Base-by-base conservation (phyloP, 257 asterid genomes). In the Penstemon eatonii region DNA sequence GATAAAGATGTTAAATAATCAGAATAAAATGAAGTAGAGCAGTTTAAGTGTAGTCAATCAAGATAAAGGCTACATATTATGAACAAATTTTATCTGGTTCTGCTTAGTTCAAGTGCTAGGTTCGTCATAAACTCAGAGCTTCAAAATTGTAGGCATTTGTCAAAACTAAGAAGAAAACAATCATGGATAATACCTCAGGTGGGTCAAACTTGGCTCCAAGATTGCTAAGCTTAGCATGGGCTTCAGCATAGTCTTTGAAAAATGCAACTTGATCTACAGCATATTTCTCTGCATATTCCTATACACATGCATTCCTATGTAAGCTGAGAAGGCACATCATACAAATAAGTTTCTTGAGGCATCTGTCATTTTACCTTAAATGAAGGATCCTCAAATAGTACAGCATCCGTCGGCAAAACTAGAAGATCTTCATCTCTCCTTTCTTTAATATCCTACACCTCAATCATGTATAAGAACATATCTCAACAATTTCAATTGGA, bases 321-420 rank as follows among this genome's bases (percentile, higher is more conserved):
- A 41, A 65, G 51, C 39, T 39, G 46, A 51, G 8, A 44, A 19
- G 52, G 56, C 45, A 70, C 15, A 33, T 37, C 3, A 58, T 18
- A 69, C 25, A 15, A 42, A 33, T n/a, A 18, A 47, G 43, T 40
- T 7, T 33, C 53, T 53, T 9, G 7, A 42, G 65, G 56, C 12
- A 39, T 53, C 9, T 13, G 71, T 45, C 59, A 55, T 39, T 68
- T 66, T 65, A 94, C 99, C 99, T 94, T 94, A 85, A 94, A 94
- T 55, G 90, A 76, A 76, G 96, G 94, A 80, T 94, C 99, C 65
- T 94, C 99, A 77, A 91, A 87, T 56, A 94, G 86, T 69, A 66
- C 95, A 57, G 97, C 96, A 78, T 94, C 99, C 45, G 99, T 94
- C 40, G 97, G 99, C 83, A 94, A 79, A 76, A 89, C 96, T 65